phyloP scores from a whole-genome alignment of 1,139 yeast species.

The Pichia sp. region DNA sequence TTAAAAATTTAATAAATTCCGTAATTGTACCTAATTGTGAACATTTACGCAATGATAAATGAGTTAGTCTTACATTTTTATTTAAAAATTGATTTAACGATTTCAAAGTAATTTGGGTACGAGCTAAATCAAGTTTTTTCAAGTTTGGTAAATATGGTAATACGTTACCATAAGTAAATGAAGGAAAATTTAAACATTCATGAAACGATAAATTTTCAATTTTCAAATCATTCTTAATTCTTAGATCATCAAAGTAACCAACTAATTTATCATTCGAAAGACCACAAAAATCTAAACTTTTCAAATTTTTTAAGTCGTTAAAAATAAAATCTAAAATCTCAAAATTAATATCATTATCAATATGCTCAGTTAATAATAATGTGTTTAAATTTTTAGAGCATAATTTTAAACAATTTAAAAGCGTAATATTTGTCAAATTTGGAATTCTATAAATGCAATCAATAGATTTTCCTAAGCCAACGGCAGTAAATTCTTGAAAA shows the following conservation, averaged over 20 bases:
- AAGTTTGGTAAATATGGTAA: conserved; percentile 55
- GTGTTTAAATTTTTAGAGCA: conserved; percentile 63
- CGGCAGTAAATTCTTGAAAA: conserved; percentile 82
- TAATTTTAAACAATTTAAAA: conserved; percentile 52
- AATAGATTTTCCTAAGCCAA: conserved; percentile 85
- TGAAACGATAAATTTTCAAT: conserved; percentile 66
- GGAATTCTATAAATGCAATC: conserved; percentile 88
- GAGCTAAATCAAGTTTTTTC: conserved; percentile 71
- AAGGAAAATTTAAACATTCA: conserved; percentile 76
- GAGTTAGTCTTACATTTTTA: conserved; percentile 55
- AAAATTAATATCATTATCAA: conserved; percentile 74
- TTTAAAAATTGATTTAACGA: conserved; percentile 46
- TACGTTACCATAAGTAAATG: conserved; percentile 48
- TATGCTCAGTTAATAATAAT: conserved; percentile 78
- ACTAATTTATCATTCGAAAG: conserved; percentile 64
- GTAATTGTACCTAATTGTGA: conserved; percentile 63
- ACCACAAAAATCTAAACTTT: conserved; percentile 84
- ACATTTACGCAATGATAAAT: conserved; percentile 74
- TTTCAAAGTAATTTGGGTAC: conserved; percentile 65
- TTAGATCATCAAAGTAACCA: conserved; percentile 45
- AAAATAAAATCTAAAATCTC: conserved; percentile 54
- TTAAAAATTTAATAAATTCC: conserved; percentile 64
- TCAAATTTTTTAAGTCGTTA: conserved; percentile 52
- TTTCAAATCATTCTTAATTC: conserved; percentile 30
- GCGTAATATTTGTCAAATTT: conserved; percentile 76